These are phyloP conservation scores for Sugiyamaella grinbergsii DNA, from an alignment of 1,139 yeast species.

Conservation along the genomic window DNA sequence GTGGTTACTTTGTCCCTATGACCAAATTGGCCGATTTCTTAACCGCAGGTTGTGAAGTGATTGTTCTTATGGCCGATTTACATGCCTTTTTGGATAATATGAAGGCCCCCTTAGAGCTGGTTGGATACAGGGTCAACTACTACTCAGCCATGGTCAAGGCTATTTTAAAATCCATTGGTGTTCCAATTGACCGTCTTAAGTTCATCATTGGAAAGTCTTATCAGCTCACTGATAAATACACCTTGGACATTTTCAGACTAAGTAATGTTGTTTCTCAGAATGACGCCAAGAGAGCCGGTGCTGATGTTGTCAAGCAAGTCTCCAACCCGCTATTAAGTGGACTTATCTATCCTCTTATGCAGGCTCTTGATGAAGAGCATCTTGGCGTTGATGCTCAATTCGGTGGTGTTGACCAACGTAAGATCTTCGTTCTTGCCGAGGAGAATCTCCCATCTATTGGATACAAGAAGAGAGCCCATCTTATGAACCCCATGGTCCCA, in stretches of 20 bases:
- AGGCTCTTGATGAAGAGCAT: slow-evolving; percentile 93
- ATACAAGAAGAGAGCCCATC: slow-evolving; percentile 95
- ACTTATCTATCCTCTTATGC: slow-evolving; percentile 96
- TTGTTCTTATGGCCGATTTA: slow-evolving; percentile 89
- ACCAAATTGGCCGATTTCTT: slow-evolving; percentile 92
- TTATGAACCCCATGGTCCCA: slow-evolving; percentile 99
- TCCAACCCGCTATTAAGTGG: slow-evolving; percentile 92
- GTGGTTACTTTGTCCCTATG: slow-evolving; percentile 99
- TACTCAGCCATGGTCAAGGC: slow-evolving; percentile 83
- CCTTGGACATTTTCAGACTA: slow-evolving; percentile 84
- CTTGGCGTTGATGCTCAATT: slow-evolving; percentile 90
- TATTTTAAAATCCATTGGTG: slow-evolving; percentile 80
- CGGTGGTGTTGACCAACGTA: slow-evolving; percentile 99
- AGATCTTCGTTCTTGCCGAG: slow-evolving; percentile 95
- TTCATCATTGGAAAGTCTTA: slow-evolving; percentile 88
- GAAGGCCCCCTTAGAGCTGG: slow-evolving; percentile 97
- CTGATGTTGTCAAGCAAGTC: slow-evolving; percentile 98
- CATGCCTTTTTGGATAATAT: slow-evolving; percentile 97
- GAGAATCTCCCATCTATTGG: slow-evolving; percentile 86
- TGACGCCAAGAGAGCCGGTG: slow-evolving; percentile 98
- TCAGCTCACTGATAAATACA: slow-evolving; percentile 75
- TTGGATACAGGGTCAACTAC: slow-evolving; percentile 82
- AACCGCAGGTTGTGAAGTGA: slow-evolving; percentile 95
- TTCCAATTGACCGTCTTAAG: slow-evolving; percentile 83
- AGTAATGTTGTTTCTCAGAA: slow-evolving; percentile 85